Base-by-base conservation (phyloP, 805 yeast genomes). In the Ogataea philodendri region DNA sequence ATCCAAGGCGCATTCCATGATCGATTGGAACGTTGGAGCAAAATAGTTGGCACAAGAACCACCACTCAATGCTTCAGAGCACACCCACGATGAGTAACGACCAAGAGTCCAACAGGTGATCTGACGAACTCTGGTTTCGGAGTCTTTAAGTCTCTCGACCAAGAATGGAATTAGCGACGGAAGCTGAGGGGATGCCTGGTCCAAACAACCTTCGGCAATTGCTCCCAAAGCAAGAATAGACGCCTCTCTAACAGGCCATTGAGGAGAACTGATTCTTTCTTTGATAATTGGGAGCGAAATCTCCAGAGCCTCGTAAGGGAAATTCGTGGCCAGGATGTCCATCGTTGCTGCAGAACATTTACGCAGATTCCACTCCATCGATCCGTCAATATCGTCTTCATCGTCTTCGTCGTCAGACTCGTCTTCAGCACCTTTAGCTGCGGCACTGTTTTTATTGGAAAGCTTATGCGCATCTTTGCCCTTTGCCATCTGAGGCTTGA, bases 21-120 rank as follows among this genome's bases (percentile, higher is more conserved):
- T 72, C 2, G 93, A 75, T 49, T 83, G 79, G 41, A 93, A 70
- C 0, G 93, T 86, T 5, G 93, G 93, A 39, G 73, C 66, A 55
- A 84, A 81, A 51, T 82, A 83, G 44, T 66, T 72, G 7, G 87
- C 71, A 55, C 75, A 83, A 17, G 72, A 63, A 8, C 84, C 82
- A 26, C 78, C 76, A 26, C 65, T 68, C 37, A 66, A 69, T 1
- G 84, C 84, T 54, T 84, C 86, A 5, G 70, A 69, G 32, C 85
- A 74, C 15, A 90, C 81, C 95, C 96, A 88, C 3, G 72, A 52
- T 0, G 93, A 74, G 57, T 82, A 93, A 37, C 97, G 71, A 27
- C 95, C 82, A 29, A 93, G 64, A 0, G 97, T 85, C 98, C 98
- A 93, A 65, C 97, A 90, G 0, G 96, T 67, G 34, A 93, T 93